Conservation (phyloP, 306 rosid genomes). For the Cucumis cinereus region DNA sequence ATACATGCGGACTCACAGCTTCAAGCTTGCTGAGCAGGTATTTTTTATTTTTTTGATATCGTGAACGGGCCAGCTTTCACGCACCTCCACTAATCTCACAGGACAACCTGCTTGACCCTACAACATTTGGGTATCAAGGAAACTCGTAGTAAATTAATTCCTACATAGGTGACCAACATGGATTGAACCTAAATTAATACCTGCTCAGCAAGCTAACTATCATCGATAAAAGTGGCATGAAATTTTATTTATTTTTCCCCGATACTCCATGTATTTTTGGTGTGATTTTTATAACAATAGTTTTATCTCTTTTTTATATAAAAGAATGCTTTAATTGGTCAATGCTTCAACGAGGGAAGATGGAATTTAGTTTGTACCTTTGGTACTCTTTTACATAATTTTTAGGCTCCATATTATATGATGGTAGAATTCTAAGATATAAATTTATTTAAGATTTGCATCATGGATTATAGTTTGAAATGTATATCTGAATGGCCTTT, state of each 20-base stretch:
- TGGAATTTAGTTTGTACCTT: background rate
- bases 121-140: too few species aligned
- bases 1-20: constrained; percentile 96
- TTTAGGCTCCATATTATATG: background rate
- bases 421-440: background rate
- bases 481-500: constrained; percentile 13
- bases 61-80: too few species aligned
- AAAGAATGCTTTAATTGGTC: background rate
- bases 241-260: background rate
- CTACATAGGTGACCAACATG: too few species aligned
- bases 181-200: too few species aligned
- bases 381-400: background rate
- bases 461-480: background rate
- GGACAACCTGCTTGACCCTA: too few species aligned
- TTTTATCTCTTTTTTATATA: background rate
- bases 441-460: background rate
- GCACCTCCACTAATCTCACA: too few species aligned
- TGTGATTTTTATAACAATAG: background rate
- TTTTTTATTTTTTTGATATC: background rate
- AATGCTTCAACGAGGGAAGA: background rate
- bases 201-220: too few species aligned
- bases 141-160: too few species aligned
- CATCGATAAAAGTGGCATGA: background rate
- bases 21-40: constrained; percentile 98
- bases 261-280: background rate